Base-by-base conservation (phyloP, 202 grass and related monocot genomes). In the Elaeis oleifera region DNA sequence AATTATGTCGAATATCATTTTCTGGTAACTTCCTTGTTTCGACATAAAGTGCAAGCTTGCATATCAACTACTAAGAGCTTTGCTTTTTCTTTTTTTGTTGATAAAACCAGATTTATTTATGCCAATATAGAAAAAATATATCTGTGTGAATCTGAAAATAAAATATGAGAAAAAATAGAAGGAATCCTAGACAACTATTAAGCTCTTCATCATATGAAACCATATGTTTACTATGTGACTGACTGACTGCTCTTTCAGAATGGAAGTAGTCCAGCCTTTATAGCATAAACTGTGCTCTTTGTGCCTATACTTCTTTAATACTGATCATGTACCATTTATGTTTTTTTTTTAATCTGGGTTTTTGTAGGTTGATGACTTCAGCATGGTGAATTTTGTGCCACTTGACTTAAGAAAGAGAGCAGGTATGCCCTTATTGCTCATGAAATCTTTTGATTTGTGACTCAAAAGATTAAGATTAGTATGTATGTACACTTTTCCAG, bases 331-430 rank as follows among this genome's bases (percentile, higher is more conserved):
- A 27, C 1, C 50, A 0, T 48, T 16, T 29, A 54, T 54, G 17
- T 62, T 3, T 50, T 63, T 8, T 31, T 31, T 5, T 53, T 39
- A n/a, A n/a, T n/a, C n/a, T 54, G 24, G 16, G 54, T 72, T 32
- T 67, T 32, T 80, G 31, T 71, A 97, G 94, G 80, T 99, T 73
- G 88, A 99, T 71, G 94, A 99, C 63, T 94, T 79, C 74, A 99
- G 63, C 62, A 99, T 99, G 94, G 94, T 99, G 75, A 99, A 80
- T 76, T 99, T 94, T 75, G 64, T 99, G 64, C 84, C 94, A 20
- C 94, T 99, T 67, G 85, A 99, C 70, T 78, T 99, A 49, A 89
- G 82, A 73, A 99, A 27, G 85, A 92, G 67, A 99, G 85, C 85
- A 94, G 94, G 94, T 99, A 89, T 75, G 53, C 31, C 16, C 31